Percentiles rank a stretch among this genome's conserved stretches.
Conservation (phyloP, 2,329 filamentous ascomycete genomes). For the Fusarium haematococcum region DNA sequence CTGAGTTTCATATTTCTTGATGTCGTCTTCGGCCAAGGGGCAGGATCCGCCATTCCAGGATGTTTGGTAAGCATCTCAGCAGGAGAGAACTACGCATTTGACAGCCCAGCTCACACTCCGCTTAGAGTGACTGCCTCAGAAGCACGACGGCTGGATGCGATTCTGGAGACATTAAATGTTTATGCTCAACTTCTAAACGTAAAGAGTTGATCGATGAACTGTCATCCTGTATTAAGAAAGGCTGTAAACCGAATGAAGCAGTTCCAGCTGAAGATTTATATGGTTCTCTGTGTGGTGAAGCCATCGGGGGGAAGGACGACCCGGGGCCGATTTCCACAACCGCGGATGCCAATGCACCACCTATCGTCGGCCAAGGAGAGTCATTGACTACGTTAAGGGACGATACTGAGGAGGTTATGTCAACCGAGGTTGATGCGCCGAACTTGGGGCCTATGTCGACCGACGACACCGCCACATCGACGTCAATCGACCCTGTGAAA, state of each 20-base stretch:
- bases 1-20: background rate
- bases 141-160: background rate
- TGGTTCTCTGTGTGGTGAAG: no score
- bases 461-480: background rate
- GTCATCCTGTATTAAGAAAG: background rate
- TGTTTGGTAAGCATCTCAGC: background rate
- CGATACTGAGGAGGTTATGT: no score
- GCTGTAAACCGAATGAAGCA: background rate
- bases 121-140: background rate
- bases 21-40: background rate
- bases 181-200: background rate
- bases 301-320: no score
- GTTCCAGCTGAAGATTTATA: background rate
- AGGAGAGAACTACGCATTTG: background rate
- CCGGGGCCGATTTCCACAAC: no score
- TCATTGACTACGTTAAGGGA: no score
- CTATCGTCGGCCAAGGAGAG: no score
- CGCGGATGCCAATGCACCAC: background rate
- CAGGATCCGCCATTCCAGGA: background rate
- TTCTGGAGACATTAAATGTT: background rate
- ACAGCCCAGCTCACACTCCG: background rate
- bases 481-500: background rate
- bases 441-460: no score
- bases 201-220: background rate
- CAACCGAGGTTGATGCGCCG: no score